A percentile compares a stretch with the other conserved stretches of the same genome.
Evolutionary conservation across 1,284 basidiomycete species (phyloP).

Genomic region (Trametes sp.): DNA sequence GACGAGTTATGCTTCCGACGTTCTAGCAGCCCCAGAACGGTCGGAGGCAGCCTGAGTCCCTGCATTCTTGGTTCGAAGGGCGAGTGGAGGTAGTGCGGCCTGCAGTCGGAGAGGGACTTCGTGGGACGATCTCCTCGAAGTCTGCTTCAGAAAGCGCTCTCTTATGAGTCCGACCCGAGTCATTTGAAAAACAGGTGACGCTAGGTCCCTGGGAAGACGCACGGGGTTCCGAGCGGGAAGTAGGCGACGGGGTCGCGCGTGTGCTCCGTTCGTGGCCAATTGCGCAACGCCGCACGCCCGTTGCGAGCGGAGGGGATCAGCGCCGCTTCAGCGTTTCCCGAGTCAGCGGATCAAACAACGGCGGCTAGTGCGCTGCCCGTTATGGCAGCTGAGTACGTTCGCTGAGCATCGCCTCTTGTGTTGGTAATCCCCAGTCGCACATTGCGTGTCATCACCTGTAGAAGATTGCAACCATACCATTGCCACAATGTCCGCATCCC

Average conservation of each 20-base stretch:
- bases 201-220: background rate
- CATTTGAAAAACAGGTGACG: background rate
- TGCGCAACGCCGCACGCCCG: background rate
- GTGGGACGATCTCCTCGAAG: too few species aligned
- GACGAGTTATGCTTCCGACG: constrained; percentile 1
- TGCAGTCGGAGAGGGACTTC: too few species aligned
- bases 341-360: background rate
- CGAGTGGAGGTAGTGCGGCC: too few species aligned
- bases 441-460: too few species aligned
- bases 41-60: constrained; percentile 25
- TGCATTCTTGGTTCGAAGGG: constrained; percentile 14
- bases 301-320: background rate
- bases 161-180: background rate
- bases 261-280: background rate
- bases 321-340: too few species aligned
- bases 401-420: too few species aligned
- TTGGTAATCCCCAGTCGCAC: too few species aligned
- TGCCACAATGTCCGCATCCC: too few species aligned
- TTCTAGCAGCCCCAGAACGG: constrained; percentile 24
- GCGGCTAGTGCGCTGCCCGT: background rate
- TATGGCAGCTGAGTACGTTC: background rate
- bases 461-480: too few species aligned
- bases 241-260: background rate
- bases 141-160: too few species aligned
- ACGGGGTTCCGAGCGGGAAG: background rate